These are phyloP conservation scores for Malus sylvestris DNA, from an alignment of 306 rosid species.

Conservation along the genomic window DNA sequence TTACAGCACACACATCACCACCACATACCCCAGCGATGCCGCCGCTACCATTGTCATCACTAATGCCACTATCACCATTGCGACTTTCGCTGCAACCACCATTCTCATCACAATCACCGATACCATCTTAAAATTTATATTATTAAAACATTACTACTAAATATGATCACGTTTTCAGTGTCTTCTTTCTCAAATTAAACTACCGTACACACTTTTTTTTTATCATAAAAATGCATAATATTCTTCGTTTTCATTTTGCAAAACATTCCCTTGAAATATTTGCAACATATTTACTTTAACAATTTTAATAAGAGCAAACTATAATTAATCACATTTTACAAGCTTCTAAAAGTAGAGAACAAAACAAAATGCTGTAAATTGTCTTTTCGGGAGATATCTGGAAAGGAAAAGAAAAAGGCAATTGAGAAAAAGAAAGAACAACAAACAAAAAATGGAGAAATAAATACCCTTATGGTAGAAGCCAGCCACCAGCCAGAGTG, in stretches of 20 bases:
- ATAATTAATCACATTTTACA: neutral
- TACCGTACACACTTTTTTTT: too few relatives aligned
- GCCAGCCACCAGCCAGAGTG: neutral
- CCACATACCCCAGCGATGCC: too few relatives aligned
- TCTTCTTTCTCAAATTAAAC: neutral
- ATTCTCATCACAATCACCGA: too few relatives aligned
- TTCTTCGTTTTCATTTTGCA: neutral
- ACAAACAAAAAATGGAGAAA: neutral
- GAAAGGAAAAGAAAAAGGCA: neutral
- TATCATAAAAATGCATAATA: too few relatives aligned
- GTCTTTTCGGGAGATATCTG: neutral
- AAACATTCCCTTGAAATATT: neutral
- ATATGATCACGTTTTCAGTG: too few relatives aligned
- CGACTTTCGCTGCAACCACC: neutral
- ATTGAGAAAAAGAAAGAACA: neutral
- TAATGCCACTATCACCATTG: too few relatives aligned
- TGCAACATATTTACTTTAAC: neutral
- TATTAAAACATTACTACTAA: too few relatives aligned
- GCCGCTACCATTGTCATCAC: too few relatives aligned
- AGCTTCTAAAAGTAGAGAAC: neutral
- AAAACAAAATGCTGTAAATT: neutral
- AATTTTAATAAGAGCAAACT: neutral
- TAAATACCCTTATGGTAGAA: neutral
- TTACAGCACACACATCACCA: neutral
- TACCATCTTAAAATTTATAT: too few relatives aligned